Conservation (phyloP, 345 rosid genomes). For the Moricandia arvensis region DNA sequence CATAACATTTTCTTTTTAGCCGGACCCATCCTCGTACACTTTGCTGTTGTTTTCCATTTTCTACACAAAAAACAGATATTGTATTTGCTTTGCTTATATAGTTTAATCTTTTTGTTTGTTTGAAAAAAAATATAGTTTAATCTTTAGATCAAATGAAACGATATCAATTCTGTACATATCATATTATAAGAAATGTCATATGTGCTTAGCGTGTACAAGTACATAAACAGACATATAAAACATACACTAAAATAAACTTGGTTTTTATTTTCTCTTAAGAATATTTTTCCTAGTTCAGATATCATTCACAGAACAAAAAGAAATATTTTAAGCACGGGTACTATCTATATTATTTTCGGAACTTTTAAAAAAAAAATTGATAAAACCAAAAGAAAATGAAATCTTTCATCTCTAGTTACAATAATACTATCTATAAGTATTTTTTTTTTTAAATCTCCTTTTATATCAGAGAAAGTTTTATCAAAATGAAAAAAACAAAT, state of each 20-base stretch:
- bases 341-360: not conserved
- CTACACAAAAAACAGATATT: not conserved
- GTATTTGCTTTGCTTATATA: not conserved
- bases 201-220: not conserved
- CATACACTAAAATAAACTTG: not conserved
- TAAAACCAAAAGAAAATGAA: not conserved
- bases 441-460: too few relatives aligned
- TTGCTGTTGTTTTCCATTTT: conserved; percentile 18
- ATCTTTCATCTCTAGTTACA: not conserved
- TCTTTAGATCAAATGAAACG: conserved; percentile 5
- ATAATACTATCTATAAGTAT: not conserved
- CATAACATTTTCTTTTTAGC: conserved; percentile 12
- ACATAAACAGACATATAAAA: not conserved
- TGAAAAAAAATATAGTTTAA: not conserved
- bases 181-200: not conserved
- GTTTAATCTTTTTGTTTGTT: too few relatives aligned
- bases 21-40: conserved; percentile 38
- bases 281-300: not conserved
- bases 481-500: not conserved
- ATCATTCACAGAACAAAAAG: not conserved
- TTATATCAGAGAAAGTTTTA: too few relatives aligned
- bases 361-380: not conserved
- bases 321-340: not conserved
- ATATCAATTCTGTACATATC: not conserved
- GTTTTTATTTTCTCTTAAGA: not conserved